Percentiles rank a stretch among this genome's conserved stretches.
Conservation (phyloP, 768 basidiomycete species). For the Mycena capillaripes region DNA sequence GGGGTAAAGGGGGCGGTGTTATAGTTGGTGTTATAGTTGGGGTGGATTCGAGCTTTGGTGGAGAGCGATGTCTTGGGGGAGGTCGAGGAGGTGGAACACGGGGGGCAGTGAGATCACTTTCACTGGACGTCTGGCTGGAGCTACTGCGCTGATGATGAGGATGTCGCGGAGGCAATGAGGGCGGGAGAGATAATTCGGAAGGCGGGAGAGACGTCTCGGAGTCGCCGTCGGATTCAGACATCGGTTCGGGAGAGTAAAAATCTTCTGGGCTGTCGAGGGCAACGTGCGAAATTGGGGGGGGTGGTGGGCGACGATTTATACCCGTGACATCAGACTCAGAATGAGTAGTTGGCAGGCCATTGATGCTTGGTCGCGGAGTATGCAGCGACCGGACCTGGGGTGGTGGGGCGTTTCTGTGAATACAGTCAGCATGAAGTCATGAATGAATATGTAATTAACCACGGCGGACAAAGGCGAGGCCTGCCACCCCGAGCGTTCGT, state of each 20-base stretch:
- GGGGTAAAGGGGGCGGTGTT: constrained; percentile 62
- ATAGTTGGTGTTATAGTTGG: constrained; percentile 39
- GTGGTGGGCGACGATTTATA: constrained; percentile 40
- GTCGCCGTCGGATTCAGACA: constrained; percentile 34
- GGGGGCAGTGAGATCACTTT: constrained; percentile 46
- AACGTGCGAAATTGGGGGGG: constrained; percentile 26
- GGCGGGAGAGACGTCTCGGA: constrained; percentile 38
- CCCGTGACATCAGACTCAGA: constrained; percentile 27
- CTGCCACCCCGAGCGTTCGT: too few species aligned
- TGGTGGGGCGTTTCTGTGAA: constrained; percentile 30
- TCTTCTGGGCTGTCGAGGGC: constrained; percentile 37
- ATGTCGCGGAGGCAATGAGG: constrained; percentile 34
- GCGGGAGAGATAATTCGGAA: constrained; percentile 42
- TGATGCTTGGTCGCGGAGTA: constrained; percentile 32
- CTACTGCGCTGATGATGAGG: constrained; percentile 45
- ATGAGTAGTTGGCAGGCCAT: constrained; percentile 41
- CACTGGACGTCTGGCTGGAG: constrained; percentile 57
- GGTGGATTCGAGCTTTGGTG: constrained; percentile 39
- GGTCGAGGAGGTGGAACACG: constrained; percentile 49
- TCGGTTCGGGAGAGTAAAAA: constrained; percentile 24
- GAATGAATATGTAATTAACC: neutral
- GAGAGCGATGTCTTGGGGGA: constrained; percentile 51
- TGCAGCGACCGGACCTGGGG: constrained; percentile 11
- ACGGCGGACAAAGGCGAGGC: too few species aligned
- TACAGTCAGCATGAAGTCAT: constrained; percentile 22